Evolutionary conservation across 495 filamentous ascomycete species (phyloP), one percentile per base, ranked within the genome.

Genomic region (Penicillium lividum): DNA sequence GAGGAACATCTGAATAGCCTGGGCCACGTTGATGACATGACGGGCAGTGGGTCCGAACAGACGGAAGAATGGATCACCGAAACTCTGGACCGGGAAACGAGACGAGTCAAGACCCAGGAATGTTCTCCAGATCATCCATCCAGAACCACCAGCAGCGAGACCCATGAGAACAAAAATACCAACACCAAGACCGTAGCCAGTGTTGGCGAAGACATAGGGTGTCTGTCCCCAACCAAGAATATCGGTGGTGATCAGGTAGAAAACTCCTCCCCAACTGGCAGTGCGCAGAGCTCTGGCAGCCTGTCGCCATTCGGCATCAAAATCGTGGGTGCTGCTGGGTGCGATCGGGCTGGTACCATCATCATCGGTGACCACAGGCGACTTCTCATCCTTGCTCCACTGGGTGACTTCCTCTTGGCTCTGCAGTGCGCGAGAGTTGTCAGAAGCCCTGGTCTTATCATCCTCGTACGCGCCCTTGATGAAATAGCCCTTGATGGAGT

Each of bases 231-330:
- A 82, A 38, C 84, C 84, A 8, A 87, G 70, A 53, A 86, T 83
- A 60, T 86, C 83, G 3, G 83, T 87, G 2, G 84, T 86, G 58
- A 87, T 85, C 48, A 87, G 74, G 63, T 80, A 87, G 69, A 86
- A 86, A 36, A 76, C 59, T 22, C 73, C 68, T 27, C 77, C 78
- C 78, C 79, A 81, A 22, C 73, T 70, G 15, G 79, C 79, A 9
- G 78, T 82, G 29, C 78, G 65, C 52, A 79, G 52, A 5, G 80
- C 80, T 31, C 80, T 67, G 40, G 68, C 68, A n/a, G 79, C 77
- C 50, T 65, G 63, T 30, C 68, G 62, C 73, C 79, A 80, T 53
- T 82, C 77, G 6, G 66, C 69, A 13, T 73, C 73, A 8, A 54
- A 47, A 4, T 53, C 57, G 30, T 58, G 45, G 7, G 46, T 46